Conservation (phyloP, 2,329 filamentous ascomycete genomes). For the Tolypocladium tundrense region DNA sequence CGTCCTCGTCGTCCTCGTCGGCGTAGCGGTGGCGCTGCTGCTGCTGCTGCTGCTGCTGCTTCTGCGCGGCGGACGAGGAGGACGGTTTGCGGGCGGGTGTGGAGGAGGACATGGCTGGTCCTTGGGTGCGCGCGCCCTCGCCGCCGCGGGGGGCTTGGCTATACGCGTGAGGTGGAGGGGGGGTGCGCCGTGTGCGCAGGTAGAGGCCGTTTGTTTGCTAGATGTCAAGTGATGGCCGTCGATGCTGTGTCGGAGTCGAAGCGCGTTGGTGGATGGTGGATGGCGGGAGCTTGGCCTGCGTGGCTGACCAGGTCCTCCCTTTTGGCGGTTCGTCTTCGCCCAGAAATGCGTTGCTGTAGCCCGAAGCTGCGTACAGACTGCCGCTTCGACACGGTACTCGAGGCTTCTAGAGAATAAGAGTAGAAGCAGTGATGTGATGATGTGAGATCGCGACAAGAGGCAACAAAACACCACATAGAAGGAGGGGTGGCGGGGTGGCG, state of each 20-base stretch:
- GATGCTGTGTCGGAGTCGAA: not conserved
- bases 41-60: not conserved
- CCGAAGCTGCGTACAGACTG: not conserved
- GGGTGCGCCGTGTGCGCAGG: too few relatives aligned
- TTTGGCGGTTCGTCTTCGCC: not conserved
- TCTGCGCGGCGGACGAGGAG: not conserved
- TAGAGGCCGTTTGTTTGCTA: not conserved
- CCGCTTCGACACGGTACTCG: not conserved
- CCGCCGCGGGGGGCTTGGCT: too few relatives aligned
- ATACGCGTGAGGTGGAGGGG: too few relatives aligned
- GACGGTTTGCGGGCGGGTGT: not conserved
- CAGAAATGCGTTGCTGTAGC: too few relatives aligned
- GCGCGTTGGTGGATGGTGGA: not conserved
- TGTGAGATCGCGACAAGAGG: not conserved
- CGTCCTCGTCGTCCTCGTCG: constrained; percentile 4
- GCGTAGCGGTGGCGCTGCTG: not conserved
- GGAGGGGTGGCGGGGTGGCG: not conserved
- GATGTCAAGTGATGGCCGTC: not conserved
- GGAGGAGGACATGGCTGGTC: not conserved
- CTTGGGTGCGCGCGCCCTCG: not conserved
- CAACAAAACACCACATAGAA: not conserved
- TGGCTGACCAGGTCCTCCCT: not conserved
- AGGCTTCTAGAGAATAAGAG: not conserved
- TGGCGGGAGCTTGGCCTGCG: not conserved
- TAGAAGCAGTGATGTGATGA: not conserved